These are phyloP conservation scores for Volvox africanus DNA, from an alignment of 139 green algal species.

Conservation along the genomic window DNA sequence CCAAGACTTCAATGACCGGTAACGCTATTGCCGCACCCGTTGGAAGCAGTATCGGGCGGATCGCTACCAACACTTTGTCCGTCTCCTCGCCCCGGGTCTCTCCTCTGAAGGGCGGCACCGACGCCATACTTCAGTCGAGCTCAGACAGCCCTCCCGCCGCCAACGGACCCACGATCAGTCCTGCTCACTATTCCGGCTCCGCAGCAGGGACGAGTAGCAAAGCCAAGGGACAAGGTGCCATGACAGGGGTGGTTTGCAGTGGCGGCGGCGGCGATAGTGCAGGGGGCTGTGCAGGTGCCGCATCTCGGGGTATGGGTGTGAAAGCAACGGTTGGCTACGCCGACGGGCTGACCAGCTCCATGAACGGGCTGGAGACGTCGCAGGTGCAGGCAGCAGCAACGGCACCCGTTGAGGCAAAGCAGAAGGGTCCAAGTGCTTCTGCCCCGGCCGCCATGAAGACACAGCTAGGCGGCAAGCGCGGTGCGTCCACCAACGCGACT, in stretches of 20 bases:
- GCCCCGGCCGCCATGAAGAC: neutral
- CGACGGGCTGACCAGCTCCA: neutral
- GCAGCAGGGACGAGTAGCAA: neutral
- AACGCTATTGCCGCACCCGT: no score
- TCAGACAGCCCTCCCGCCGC: no score
- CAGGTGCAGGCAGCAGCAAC: neutral
- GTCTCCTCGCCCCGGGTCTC: neutral
- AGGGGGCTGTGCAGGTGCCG: neutral
- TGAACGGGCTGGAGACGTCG: neutral
- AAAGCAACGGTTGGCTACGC: constrained; percentile 28
- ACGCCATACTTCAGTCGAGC: no score
- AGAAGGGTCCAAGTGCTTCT: neutral
- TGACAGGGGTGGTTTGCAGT: no score
- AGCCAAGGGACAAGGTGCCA: no score
- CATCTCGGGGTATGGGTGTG: neutral
- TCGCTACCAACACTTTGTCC: no score
- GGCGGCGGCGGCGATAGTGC: neutral
- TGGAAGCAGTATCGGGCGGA: no score
- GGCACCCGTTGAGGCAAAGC: neutral
- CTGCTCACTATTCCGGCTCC: no score
- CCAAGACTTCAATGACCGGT: no score
- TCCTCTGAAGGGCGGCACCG: neutral
- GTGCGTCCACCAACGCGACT: neutral
- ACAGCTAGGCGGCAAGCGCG: neutral
- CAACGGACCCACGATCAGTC: neutral